Evolutionary conservation across 441 rosid genomes (phyloP), one percentile per base, ranked within the genome.

Genomic region (Kokia cookei): DNA sequence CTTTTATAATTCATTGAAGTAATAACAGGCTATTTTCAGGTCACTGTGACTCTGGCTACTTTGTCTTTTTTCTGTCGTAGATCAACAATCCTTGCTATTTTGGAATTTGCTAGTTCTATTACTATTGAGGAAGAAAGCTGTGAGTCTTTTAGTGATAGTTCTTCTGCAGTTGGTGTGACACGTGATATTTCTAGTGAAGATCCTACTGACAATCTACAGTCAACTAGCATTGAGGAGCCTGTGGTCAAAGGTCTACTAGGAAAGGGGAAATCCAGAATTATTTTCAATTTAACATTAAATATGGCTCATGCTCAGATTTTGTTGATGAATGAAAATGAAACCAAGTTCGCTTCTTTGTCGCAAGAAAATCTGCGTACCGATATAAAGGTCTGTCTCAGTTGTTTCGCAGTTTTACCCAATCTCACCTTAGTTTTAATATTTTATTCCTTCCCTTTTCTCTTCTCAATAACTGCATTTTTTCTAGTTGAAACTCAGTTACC

Each of bases 21-120:
- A 40, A 70, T 40, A 40, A 19, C 17, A 57, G 15, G 63, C 24
- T 70, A 4, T 55, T 86, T 84, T 70, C 89, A 96, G 99, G 94
- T 96, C 63, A 78, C 79, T 3, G 93, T 93, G 75, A 93, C 85
- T 76, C 82, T 96, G 72, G 95, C 99, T 74, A 94, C 98, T 7
- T 79, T 96, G 75, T 91, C 94, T 43, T 94, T 96, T 85, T 94
- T 86, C 88, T 96, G 99, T 74, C 97, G 97, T 64, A 88, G 99
- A 83, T 97, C 92, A 50, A 96, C 99, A 70, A 86, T 96, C 81
- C 85, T 94, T 85, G 99, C 99, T 59, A 84, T 96, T 76, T 86
- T 94, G 94, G 95, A 96, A 69, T 94, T 96, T 86, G 90, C 87
- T 48, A 85, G 86, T 86, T 92, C 98, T 60, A 84, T 94, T 67